phyloP scores from a whole-genome alignment of 768 basidiomycete species.

The Auriscalpium vulgare region DNA sequence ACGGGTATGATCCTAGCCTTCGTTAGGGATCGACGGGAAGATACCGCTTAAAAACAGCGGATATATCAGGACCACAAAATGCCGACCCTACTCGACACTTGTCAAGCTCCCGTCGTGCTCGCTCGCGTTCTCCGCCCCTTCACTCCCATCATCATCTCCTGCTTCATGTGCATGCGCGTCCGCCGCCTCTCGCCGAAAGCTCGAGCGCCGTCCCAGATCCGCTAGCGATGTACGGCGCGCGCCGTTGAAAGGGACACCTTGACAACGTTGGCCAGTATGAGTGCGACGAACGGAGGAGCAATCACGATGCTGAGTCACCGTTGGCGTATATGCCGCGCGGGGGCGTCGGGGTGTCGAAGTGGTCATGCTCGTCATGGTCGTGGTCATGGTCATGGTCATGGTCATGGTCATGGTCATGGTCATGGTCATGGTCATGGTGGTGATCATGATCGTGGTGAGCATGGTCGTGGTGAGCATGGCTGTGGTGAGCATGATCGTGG shows the following conservation, averaged over 20 bases:
- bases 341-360: too few species aligned
- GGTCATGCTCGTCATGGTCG: too few species aligned
- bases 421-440: slow-evolving; percentile 4
- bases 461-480: slow-evolving; percentile 6
- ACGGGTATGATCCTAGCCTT: too few species aligned
- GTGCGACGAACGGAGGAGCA: slow-evolving; percentile 2
- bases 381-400: neutral
- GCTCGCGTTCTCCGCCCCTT: slow-evolving; percentile 7
- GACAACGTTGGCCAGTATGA: slow-evolving; percentile 5
- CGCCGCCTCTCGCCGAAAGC: neutral
- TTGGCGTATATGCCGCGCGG: slow-evolving; percentile 9
- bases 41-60: too few species aligned
- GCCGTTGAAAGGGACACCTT: slow-evolving; percentile 9
- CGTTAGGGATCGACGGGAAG: too few species aligned
- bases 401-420: neutral
- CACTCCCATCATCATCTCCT: slow-evolving; percentile 3
- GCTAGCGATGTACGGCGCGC: slow-evolving; percentile 3
- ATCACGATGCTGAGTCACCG: slow-evolving; percentile 15
- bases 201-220: neutral
- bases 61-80: too few species aligned
- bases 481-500: slow-evolving; percentile 8
- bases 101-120: slow-evolving; percentile 13
- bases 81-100: slow-evolving; percentile 10
- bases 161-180: neutral
- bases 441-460: neutral